These are phyloP conservation scores for Sphaerostilbella broomeana DNA, from an alignment of 2,329 filamentous ascomycete species.

Conservation along the genomic window DNA sequence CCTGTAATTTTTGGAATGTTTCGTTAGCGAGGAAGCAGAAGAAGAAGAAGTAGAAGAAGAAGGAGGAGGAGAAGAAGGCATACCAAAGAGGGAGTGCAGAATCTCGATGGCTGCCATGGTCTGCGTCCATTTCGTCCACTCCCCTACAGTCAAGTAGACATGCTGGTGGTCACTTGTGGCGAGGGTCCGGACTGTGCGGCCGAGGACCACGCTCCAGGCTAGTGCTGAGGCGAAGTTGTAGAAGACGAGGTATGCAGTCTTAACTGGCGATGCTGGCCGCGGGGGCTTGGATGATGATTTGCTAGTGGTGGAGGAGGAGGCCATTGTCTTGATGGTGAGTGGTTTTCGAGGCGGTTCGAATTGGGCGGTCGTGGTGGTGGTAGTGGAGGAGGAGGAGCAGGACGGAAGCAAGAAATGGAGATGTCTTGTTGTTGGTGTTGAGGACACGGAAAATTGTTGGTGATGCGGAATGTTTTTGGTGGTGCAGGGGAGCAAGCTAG, in stretches of 20 bases:
- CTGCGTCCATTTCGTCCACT: constrained; percentile 74
- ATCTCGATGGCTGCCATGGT: constrained; percentile 78
- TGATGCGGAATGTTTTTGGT: constrained; percentile 7
- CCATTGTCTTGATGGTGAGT: not conserved
- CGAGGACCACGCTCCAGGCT: constrained; percentile 73
- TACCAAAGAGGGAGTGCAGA: constrained; percentile 71
- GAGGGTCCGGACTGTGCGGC: constrained; percentile 54
- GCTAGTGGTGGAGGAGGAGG: constrained; percentile 1
- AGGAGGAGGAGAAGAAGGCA: constrained; percentile 17
- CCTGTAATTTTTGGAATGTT: constrained; percentile 40
- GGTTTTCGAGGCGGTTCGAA: not conserved
- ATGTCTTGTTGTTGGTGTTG: not conserved
- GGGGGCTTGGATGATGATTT: constrained; percentile 17
- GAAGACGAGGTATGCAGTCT: constrained; percentile 66
- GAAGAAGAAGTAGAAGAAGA: not conserved
- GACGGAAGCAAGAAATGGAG: not conserved
- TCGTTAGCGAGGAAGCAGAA: not conserved
- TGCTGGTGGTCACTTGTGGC: constrained; percentile 46
- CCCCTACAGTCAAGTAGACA: constrained; percentile 56
- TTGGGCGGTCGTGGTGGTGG: not conserved
- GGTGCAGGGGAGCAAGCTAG: constrained; percentile 2
- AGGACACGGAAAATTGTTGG: constrained; percentile 2
- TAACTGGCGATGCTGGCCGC: constrained; percentile 30
- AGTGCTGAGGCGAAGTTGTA: constrained; percentile 78
- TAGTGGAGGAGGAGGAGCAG: not conserved